These are phyloP conservation scores for Silene conica DNA, from an alignment of 148 eudicot genomes.

Conservation along the genomic window DNA sequence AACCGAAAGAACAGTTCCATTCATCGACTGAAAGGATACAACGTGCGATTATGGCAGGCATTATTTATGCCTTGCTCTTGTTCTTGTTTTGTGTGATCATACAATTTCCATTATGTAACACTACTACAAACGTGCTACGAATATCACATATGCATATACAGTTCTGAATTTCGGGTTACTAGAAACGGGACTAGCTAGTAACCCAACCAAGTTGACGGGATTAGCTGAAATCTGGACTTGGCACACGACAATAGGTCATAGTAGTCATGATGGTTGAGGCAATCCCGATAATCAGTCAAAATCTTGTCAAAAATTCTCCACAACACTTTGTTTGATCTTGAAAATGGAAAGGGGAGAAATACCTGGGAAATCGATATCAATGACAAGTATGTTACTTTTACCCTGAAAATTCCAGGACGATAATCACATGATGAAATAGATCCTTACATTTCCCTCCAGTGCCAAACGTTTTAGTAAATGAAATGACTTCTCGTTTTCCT, in stretches of 20 bases:
- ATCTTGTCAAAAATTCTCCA: conserved; percentile 78
- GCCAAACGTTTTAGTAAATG: conserved; percentile 63
- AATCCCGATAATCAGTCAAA: conserved; percentile 80
- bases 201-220: conserved; percentile 74
- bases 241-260: conserved; percentile 55
- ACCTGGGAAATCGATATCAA: conserved; percentile 36
- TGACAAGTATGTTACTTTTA: neutral
- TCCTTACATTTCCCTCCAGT: conserved; percentile 55
- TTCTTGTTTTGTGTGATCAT: neutral
- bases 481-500: conserved; percentile 56
- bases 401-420: neutral
- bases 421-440: neutral
- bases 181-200: conserved; percentile 38
- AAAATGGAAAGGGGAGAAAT: conserved; percentile 62
- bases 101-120: neutral
- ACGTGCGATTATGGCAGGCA: neutral
- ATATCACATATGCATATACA: conserved; percentile 13
- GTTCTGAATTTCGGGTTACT: neutral
- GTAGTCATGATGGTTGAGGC: conserved; percentile 47
- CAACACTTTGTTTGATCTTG: conserved; percentile 56
- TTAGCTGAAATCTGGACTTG: conserved; percentile 62
- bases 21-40: neutral
- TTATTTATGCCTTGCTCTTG: neutral
- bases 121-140: neutral
- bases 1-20: neutral